Evolutionary conservation across 441 rosid genomes (phyloP), one percentile per base, ranked within the genome.

Genomic region (Rhodomyrtus psidioides): DNA sequence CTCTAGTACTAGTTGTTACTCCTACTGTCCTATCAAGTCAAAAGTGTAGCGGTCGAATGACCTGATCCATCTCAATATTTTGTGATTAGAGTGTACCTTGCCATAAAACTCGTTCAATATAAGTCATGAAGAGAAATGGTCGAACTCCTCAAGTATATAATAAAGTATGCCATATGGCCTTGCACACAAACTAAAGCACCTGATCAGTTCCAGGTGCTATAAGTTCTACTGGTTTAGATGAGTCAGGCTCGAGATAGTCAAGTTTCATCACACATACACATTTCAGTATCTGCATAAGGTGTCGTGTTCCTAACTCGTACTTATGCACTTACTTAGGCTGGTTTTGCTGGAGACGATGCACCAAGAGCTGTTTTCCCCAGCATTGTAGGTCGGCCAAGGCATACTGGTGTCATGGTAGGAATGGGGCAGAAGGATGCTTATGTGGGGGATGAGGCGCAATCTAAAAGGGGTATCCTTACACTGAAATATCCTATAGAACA

Each of bases 281-380:
- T 70, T 70, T 70, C 21, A 34, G 49, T 39, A 21, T 39, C 49
- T 0, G 14, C 79, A 70, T 70, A 9, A 34, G 7, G 49, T 70
- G 49, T 70, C 49, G 21, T 5, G 79, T 39, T 70, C n/a, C 79
- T 70, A 70, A 82, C 84, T 82, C 60, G 23, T 34, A 23, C 49
- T 82, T 30, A 28, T 82, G 0, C 60, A n/a, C 16, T 82, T 49
- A 19, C 62, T 56, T 90, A 92, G 93, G 94, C 94, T 62, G 94
- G 94, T 74, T 92, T 92, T 83, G 93, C 94, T 34, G 93, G 94
- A 82, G 94, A 92, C 84, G 93, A 92, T 88, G 94, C 94, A 51
- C 94, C 94, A 24, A 90, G 93, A 84, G 90, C 90, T 55, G 91
- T 90, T 85, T 90, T 88, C 79, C 91, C 90, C 30, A 90, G 91